Percentiles rank a stretch among this genome's conserved stretches.
Evolutionary conservation across 371 early-diverging fungal genomes (phyloP).

Genomic region (Circinella umbellata): DNA sequence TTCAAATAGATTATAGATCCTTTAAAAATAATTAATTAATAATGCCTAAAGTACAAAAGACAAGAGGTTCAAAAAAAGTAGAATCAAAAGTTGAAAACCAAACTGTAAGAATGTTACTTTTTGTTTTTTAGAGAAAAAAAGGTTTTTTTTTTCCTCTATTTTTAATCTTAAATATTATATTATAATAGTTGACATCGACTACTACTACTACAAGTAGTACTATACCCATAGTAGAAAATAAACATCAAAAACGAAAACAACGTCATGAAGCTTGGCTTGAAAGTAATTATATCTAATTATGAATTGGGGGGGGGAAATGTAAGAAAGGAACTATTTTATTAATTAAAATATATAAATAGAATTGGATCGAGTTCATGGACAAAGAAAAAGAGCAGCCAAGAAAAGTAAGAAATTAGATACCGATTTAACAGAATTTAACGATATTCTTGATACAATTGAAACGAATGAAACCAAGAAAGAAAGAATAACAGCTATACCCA

Average conservation of each 20-base stretch:
- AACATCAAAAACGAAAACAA: slow-evolving; percentile 55
- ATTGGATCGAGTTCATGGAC: slow-evolving; percentile 55
- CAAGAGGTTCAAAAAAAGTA: background rate
- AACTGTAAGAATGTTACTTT: background rate
- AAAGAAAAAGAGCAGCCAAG: slow-evolving; percentile 52
- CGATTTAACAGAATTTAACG: slow-evolving; percentile 36
- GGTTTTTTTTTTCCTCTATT: background rate
- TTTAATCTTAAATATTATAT: background rate
- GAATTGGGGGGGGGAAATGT: too few relatives aligned
- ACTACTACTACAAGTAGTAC: too few relatives aligned
- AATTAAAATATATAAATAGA: slow-evolving; percentile 30
- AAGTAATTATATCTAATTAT: slow-evolving; percentile 35
- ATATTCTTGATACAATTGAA: slow-evolving; percentile 48
- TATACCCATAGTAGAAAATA: slow-evolving; percentile 23
- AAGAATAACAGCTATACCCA: slow-evolving; percentile 27
- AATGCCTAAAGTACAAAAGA: slow-evolving; percentile 13
- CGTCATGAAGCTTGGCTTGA: slow-evolving; percentile 65
- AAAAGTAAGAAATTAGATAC: slow-evolving; percentile 40
- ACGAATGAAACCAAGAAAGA: slow-evolving; percentile 26
- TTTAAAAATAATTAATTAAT: background rate
- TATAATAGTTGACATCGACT: background rate
- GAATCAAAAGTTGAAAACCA: background rate
- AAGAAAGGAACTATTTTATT: too few relatives aligned
- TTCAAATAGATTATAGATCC: background rate
- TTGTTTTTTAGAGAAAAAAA: too few relatives aligned